phyloP scores from a whole-genome alignment of 2,329 filamentous ascomycete species.

The Paecilomyces variotii region DNA sequence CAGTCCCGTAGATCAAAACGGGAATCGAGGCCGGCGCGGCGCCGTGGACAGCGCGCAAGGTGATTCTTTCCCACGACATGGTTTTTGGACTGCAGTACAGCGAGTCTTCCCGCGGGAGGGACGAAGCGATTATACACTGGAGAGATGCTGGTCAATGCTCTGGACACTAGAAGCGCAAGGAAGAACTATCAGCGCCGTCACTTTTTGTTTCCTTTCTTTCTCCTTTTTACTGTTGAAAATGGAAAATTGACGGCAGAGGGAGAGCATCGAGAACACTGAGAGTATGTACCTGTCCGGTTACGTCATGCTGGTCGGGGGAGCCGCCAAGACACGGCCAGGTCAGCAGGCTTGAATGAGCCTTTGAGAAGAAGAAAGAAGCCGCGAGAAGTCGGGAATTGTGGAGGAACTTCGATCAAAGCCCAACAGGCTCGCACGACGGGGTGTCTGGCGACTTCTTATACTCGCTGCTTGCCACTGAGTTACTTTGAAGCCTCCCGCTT shows the following conservation, averaged over 20 bases:
- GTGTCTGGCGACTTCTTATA: not conserved
- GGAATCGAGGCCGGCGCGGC: constrained; percentile 25
- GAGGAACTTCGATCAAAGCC: not conserved
- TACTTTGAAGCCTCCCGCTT: not conserved
- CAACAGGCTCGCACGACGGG: not conserved
- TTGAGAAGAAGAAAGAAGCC: not conserved
- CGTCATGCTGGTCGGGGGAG: not conserved
- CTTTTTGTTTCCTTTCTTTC: too few species aligned
- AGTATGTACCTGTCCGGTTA: not conserved
- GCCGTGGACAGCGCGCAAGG: constrained; percentile 17
- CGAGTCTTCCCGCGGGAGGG: not conserved
- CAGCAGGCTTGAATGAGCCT: not conserved
- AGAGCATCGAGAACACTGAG: not conserved
- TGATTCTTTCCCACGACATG: constrained; percentile 25
- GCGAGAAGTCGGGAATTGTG: not conserved
- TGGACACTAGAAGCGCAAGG: not conserved
- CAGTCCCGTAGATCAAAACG: constrained; percentile 65
- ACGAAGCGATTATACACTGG: not conserved
- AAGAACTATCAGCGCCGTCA: not conserved
- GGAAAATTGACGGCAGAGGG: not conserved
- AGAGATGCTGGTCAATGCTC: not conserved
- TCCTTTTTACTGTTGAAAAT: too few species aligned
- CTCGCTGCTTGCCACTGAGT: not conserved
- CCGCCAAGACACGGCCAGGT: not conserved
- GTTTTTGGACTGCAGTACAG: not conserved